Evolutionary conservation across 2,329 filamentous ascomycete genomes (phyloP).

Genomic region (Aspergillus tubingensis): DNA sequence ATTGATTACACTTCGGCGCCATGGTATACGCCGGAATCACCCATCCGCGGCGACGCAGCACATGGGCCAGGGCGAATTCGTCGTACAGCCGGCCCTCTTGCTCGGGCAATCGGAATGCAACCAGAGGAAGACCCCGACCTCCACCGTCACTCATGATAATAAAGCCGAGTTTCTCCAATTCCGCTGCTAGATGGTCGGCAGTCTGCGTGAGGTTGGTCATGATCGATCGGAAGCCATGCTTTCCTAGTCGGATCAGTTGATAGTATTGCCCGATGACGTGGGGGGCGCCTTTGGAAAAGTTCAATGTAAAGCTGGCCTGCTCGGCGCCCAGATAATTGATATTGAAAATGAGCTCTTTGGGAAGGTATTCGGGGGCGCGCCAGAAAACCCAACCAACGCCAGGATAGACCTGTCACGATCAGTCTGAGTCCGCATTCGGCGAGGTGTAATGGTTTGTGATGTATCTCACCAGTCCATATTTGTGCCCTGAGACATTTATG

Average conservation of each 20-base stretch:
- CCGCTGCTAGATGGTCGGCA: conserved; percentile 76
- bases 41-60: conserved; percentile 82
- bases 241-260: conserved; percentile 71
- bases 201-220: conserved; percentile 80
- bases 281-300: conserved; percentile 70
- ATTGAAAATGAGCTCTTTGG: conserved; percentile 69
- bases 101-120: conserved; percentile 76
- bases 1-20: conserved; percentile 77
- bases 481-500: conserved; percentile 61
- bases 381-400: conserved; percentile 72
- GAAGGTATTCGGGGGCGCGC: conserved; percentile 65
- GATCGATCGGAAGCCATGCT: conserved; percentile 62
- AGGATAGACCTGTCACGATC: conserved; percentile 52
- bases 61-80: conserved; percentile 77
- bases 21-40: conserved; percentile 94
- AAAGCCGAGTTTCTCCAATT: conserved; percentile 74
- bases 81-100: conserved; percentile 61
- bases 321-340: conserved; percentile 72
- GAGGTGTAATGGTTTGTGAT: not conserved
- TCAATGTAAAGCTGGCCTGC: conserved; percentile 69
- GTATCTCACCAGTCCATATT: conserved; percentile 51
- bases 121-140: conserved; percentile 79
- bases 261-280: conserved; percentile 73
- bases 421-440: not conserved
- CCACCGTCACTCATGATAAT: conserved; percentile 79